Evolutionary conservation across 2,329 filamentous ascomycete genomes (phyloP), one percentile per base, ranked within the genome.

Genomic region (Arthrobotrys sinensis): DNA sequence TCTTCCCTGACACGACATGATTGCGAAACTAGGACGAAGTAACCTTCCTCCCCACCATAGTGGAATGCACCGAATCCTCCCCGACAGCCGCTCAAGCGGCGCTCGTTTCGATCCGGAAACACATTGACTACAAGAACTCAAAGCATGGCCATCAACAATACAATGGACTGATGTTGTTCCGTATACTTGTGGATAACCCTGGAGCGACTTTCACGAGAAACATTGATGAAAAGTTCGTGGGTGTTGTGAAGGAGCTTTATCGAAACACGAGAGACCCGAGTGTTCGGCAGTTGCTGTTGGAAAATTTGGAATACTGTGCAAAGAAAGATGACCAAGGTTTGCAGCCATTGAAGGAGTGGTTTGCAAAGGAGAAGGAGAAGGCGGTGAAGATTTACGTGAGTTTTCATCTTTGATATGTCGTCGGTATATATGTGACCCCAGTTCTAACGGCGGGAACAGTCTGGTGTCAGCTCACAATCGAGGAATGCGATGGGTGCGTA

Each of bases 161-260:
- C 88, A 97, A 98, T 85, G 92, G 93, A 80, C 90, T 98, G 82
- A 98, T 98, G 96, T 89, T 99, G 70, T 88, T 96, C 81, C 91
- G 95, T 79, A 99, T 99, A 82, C 87, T 99, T 80, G 88, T 91
- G 81, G 94, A 98, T 84, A 97, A 99, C 83, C 96, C 96, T 0
- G 95, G 95, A 34, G 88, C 89, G 66, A 93, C 90, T 1, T 99
- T 99, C 83, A 97, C 95, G n/a, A 89, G 92, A 81, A 94, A 97
- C 83, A 85, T 98, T 48, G 94, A 97, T 84, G 88, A 91, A 82
- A 93, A 93, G 82, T 98, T 97, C 83, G 89, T 92, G 66, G 88
- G 91, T 48, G 90, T 90, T 0, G 85, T 92, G 14, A 95, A 94
- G 85, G 89, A 92, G 48, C 85, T 97, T 76, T 86, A 98, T 79